Conservation (phyloP, 208 protist genomes). For the Crithidia bombi region DNA sequence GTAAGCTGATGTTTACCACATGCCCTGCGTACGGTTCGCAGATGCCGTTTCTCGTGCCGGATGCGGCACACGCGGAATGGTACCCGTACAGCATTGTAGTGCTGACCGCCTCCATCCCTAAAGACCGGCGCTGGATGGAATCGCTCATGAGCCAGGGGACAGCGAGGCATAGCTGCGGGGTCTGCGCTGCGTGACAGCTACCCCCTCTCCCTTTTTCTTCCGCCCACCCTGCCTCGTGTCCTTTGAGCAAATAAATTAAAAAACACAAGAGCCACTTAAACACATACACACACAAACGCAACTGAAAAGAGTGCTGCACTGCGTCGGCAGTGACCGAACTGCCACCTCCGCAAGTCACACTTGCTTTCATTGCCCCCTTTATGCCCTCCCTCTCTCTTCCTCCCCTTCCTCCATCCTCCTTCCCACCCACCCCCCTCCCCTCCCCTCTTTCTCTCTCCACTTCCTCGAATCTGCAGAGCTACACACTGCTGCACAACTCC, state of each 20-base stretch:
- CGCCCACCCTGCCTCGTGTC: not conserved
- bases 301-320: not conserved
- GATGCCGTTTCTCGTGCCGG: not conserved
- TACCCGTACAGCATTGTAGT: conserved; percentile 61
- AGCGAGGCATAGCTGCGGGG: not conserved
- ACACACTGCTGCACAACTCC: too few species aligned
- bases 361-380: too few species aligned
- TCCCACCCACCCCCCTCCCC: not conserved
- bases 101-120: conserved; percentile 54
- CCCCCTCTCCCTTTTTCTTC: not conserved
- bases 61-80: conserved; percentile 19
- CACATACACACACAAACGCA: not conserved
- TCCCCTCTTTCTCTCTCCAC: not conserved
- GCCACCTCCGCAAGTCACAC: too few species aligned
- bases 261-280: not conserved
- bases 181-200: not conserved
- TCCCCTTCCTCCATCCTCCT: not conserved
- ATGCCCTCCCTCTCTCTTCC: not conserved
- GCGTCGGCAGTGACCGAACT: too few species aligned
- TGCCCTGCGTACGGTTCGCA: conserved; percentile 19
- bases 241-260: too few species aligned
- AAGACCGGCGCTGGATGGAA: conserved; percentile 41
- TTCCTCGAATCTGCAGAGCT: not conserved
- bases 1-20: conserved; percentile 2
- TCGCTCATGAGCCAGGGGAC: conserved; percentile 6